Percentiles rank a stretch among this genome's conserved stretches.
phyloP scores from a whole-genome alignment of 129 eudicot species.

The Lonicera japonica region DNA sequence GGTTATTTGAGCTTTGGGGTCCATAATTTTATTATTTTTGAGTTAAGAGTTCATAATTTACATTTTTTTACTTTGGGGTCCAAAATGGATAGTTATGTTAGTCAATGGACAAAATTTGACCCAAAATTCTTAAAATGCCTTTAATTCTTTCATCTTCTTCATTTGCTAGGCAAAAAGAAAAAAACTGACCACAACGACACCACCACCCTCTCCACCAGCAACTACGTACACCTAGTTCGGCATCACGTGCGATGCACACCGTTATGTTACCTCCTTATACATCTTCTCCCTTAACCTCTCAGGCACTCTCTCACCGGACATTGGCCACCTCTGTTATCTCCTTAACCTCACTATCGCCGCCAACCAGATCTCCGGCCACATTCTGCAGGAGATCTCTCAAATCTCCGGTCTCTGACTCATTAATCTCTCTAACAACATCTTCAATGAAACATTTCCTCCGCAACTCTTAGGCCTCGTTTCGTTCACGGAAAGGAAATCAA shows the following conservation, averaged over 20 bases:
- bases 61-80: too few relatives aligned
- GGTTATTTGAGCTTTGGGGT: too few relatives aligned
- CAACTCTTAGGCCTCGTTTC: constrained; percentile 35
- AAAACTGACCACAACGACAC: too few relatives aligned
- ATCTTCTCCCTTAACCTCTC: constrained; percentile 58
- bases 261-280: constrained; percentile 51
- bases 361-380: constrained; percentile 49
- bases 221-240: constrained; percentile 80
- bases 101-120: too few relatives aligned
- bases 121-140: too few relatives aligned
- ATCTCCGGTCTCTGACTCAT: constrained; percentile 48
- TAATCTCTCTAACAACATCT: constrained; percentile 73
- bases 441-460: constrained; percentile 58
- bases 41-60: too few relatives aligned
- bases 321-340: constrained; percentile 43
- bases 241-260: constrained; percentile 55
- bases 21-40: too few relatives aligned
- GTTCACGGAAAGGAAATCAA: too few relatives aligned
- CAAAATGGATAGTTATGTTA: too few relatives aligned
- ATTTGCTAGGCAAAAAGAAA: too few relatives aligned
- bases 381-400: constrained; percentile 60
- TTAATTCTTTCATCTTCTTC: too few relatives aligned
- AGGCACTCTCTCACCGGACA: constrained; percentile 63
- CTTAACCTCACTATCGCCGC: constrained; percentile 46
- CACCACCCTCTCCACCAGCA: constrained; percentile 43